Conservation (phyloP, 495 filamentous ascomycete genomes). For the Achaetomiella virescens region DNA sequence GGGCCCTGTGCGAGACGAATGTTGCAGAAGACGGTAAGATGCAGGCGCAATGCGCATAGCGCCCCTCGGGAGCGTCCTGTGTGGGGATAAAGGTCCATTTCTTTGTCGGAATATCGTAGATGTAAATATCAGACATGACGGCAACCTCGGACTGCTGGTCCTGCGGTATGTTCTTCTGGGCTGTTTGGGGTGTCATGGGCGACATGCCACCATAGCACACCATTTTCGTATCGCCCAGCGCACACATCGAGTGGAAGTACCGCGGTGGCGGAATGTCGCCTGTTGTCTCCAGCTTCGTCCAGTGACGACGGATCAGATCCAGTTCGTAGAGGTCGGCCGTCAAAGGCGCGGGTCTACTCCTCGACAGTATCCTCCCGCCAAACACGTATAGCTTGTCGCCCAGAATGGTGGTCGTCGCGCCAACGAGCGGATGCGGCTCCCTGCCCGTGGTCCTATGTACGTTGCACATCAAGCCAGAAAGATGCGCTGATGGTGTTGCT, state of each 20-base stretch:
- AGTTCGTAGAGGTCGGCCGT: slow-evolving; percentile 89
- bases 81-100: slow-evolving; percentile 82
- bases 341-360: slow-evolving; percentile 67
- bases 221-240: slow-evolving; percentile 87
- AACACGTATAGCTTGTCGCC: slow-evolving; percentile 96
- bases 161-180: slow-evolving; percentile 43
- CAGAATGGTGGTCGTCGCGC: slow-evolving; percentile 89
- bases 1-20: slow-evolving; percentile 76
- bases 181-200: slow-evolving; percentile 54
- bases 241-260: slow-evolving; percentile 95
- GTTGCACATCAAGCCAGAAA: slow-evolving; percentile 90
- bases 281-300: slow-evolving; percentile 76
- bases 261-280: slow-evolving; percentile 85
- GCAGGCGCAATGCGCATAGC: slow-evolving; percentile 94
- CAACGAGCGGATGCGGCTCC: slow-evolving; percentile 85
- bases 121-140: slow-evolving; percentile 97
- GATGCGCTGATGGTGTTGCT: slow-evolving; percentile 47
- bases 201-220: slow-evolving; percentile 99
- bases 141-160: slow-evolving; percentile 82
- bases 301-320: slow-evolving; percentile 84
- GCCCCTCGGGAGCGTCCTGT: slow-evolving; percentile 77
- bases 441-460: slow-evolving; percentile 83
- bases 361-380: slow-evolving; percentile 80
- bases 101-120: slow-evolving; percentile 80
- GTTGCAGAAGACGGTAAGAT: slow-evolving; percentile 82